Conservation (phyloP, 192 early-diverging fungal genomes). For the Podila minutissima region DNA sequence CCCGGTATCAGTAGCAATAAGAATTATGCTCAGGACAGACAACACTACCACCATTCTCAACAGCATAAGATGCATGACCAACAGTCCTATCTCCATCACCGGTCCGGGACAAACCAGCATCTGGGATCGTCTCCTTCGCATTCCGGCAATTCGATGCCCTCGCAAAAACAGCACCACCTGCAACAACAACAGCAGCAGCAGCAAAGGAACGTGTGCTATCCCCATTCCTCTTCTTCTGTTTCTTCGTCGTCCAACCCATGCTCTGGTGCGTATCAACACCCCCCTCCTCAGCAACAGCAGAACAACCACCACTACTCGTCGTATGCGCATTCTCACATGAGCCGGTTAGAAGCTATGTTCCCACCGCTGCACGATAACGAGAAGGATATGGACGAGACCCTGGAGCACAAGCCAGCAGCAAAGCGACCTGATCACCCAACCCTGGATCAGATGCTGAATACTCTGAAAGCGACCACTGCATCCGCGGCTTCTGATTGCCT, state of each 20-base stretch:
- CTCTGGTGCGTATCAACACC: slow-evolving; percentile 2
- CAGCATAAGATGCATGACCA: slow-evolving; percentile 4
- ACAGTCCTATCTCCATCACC: not conserved
- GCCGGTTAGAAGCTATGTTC: slow-evolving; percentile 19
- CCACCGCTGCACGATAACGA: slow-evolving; percentile 23
- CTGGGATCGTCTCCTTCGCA: not conserved
- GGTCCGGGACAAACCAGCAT: slow-evolving; percentile 1
- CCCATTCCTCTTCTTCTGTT: not conserved
- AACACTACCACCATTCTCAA: not conserved
- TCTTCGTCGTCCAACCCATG: not conserved
- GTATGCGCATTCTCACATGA: slow-evolving; percentile 23
- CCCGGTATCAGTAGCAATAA: slow-evolving; percentile 4
- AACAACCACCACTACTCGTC: slow-evolving; percentile 3
- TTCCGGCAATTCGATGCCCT: not conserved
- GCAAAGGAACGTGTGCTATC: not conserved
- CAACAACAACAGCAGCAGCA: not conserved
- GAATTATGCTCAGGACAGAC: slow-evolving; percentile 4
- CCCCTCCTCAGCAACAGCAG: not conserved
- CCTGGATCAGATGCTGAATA: not conserved
- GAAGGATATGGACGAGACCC: not conserved
- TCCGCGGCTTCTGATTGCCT: not conserved
- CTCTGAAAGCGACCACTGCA: not conserved
- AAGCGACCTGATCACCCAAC: not conserved
- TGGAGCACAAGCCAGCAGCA: not conserved
- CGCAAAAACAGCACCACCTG: not conserved